Evolutionary conservation across 2,329 filamentous ascomycete species (phyloP), one percentile per base, ranked within the genome.

Genomic region (Calonectria henricotiae): DNA sequence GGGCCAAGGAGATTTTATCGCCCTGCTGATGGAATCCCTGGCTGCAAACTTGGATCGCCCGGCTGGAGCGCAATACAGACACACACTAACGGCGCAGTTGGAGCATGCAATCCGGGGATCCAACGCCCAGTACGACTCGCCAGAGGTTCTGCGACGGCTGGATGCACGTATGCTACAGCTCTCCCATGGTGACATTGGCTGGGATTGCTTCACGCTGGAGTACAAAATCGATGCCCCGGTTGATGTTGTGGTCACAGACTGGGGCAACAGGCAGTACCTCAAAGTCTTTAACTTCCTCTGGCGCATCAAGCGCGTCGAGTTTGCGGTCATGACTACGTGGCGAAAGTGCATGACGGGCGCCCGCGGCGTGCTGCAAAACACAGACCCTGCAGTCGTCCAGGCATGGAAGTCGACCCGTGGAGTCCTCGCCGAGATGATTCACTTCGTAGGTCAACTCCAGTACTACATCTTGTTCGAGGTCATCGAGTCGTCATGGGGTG

Each of bases 241-340:
- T 27, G 96, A 99, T 80, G 96, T 99, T 32, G 95, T 99, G 58
- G 95, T 99, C 44, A 98, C 96, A 0, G 94, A 97, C 47, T 98
- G 95, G 90, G 95, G 95, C 54, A 96, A 94, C 74, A 93, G 96
- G 25, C 96, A 99, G 80, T 99, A 99, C 80, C 91, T 99, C 76
- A 98, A 98, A 80, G 94, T 99, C 11, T 99, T 99, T 89, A 99
- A 99, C 83, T 98, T 99, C 79, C 88, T 99, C 3, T 99, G 96
- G 96, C 92, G 96, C 72, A 94, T 99, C 79, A 99, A 99, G 84
- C 92, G 96, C 32, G 96, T 99, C 62, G 96, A 99, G 79, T 99
- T 98, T 79, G 95, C 94, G 0, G 89, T 99, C 1, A 90, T 93
- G 5, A 94, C 93, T 13, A 96, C 94, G 46, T 99, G 96, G 95